Base-by-base conservation (phyloP, 163 green algal genomes). In the Coccomyxa subellipsoidea region DNA sequence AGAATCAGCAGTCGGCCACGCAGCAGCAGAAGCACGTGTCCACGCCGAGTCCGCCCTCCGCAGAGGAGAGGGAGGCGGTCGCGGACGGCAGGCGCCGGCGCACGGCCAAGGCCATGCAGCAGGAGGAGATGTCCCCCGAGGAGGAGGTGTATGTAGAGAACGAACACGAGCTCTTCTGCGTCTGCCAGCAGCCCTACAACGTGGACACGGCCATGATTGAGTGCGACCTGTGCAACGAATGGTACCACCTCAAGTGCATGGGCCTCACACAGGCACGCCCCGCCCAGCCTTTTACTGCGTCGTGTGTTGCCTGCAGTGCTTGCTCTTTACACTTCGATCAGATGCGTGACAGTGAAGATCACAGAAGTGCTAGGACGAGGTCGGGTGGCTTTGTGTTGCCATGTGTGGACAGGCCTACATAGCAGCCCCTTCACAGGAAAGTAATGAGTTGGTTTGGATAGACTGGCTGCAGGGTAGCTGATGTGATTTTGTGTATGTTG, bases 211-310 rank as follows among this genome's bases (percentile, higher is more conserved):
- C 81, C 79, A 92, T 93, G 88, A 81, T 92, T 36, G 75, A 36
- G 54, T 93, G 89, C 80, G 86, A 92, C 36, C 31, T 31, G 15
- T 93, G 89, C 78, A 54, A 80, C 15, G 89, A 93, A 69, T 93
- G 89, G 89, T 92, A 84, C 79, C 89, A 93, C 73, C 71, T 86
- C 15, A 77, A 83, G 25, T 93, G 89, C 77, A 79, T 93, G 66
- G 84, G 88, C 78, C 21, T 93, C 5, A 89, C 47, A 4, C 85
- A 86, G 47, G 76, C 34, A 37, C n/a, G 38, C 70, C 27, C 10
- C 25, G 31, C 12, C 8, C 32, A 7, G 31, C 32, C n/a, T 35
- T 0, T 23, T 34, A 8, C 66, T 73, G 10, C 66, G 10, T 34
- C 8, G 27, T 73, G 7, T 18, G 12, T 66, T 66, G n/a, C n/a